Conservation (phyloP, 176 grass and related monocot genomes). For the Oropetium thomaeum region DNA sequence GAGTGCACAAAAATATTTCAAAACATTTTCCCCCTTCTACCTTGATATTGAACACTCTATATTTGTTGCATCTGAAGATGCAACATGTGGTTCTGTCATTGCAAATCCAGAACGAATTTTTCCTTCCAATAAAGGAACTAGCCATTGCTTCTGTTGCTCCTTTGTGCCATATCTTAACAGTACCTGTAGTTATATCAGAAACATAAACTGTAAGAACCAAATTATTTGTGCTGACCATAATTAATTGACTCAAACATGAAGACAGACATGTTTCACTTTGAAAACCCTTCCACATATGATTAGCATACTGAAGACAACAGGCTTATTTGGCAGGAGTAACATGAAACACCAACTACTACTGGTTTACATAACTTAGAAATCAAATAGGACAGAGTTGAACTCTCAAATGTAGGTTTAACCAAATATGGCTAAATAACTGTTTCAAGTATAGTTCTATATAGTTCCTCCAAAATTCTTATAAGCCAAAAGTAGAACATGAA, state of each 20-base stretch:
- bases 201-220: not conserved
- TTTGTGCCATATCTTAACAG: conserved; percentile 92
- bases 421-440: conserved; percentile 1
- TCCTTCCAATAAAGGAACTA: conserved; percentile 84
- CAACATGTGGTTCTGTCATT: conserved; percentile 99
- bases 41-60: conserved; percentile 95
- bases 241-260: not conserved
- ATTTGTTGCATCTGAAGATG: conserved; percentile 97
- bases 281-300: not conserved
- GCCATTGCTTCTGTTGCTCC: conserved; percentile 79
- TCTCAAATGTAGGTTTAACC: not conserved
- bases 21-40: conserved; percentile 37
- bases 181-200: conserved; percentile 55
- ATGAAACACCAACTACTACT: not conserved
- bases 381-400: not conserved
- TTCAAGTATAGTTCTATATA: not conserved
- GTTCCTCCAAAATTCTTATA: not conserved
- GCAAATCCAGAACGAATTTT: conserved; percentile 95
- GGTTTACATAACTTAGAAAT: not conserved
- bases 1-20: too few relatives aligned
- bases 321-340: not conserved
- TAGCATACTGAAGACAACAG: not conserved
- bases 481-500: not conserved
- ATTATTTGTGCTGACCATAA: not conserved
- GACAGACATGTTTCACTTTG: not conserved